Base-by-base conservation (phyloP, 1,284 basidiomycete species). In the Irpex sp. region DNA sequence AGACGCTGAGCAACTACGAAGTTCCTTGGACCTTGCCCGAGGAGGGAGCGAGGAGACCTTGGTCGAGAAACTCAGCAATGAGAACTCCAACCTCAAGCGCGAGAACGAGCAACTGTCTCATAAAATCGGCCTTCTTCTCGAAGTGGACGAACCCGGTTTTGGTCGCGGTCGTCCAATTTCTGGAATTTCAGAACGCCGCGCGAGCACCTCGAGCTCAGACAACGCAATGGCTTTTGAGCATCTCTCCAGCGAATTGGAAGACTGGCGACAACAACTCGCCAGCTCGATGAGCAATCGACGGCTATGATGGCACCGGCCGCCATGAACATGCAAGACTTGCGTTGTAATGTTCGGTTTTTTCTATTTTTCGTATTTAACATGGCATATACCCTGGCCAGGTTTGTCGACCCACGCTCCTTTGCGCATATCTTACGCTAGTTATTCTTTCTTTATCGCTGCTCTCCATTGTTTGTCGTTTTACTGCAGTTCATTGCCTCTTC, bases 31-130 rank as follows among this genome's bases (percentile, higher is more conserved):
- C 60, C 85, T 94, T 66, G 86, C 92, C 47, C 88, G 92, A 49
- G 88, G 90, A 60, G 88, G 88, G 15, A 82, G 85, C 60, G 84
- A 88, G 62, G 90, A 91, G 75, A 86, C 86, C 4, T 71, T 87
- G 47, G 74, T 91, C 55, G 92, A 93, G 76, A 88, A 88, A 70
- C 83, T 94, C 62, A 88, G 86, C 72, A 85, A 81, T 73, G 91
- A 94, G 75, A 93, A 94, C 74, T 81, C 85, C 38, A 82, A 80
- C 52, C 85, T 95, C 63, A 87, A 89, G 74, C 85, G 85, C 64
- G 93, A 96, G 75, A 93, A 95, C 73, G 89, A 93, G 71, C 85
- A 92, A 70, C 82, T 96, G 60, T 89, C 89, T 26, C 92, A 93
- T 75, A 93, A 93, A 81, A 93, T 94, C 68, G 89, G 87, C 65